A percentile compares a stretch with the other conserved stretches of the same genome.
Conservation (phyloP, 306 rosid genomes). For the Rosa multiflora region DNA sequence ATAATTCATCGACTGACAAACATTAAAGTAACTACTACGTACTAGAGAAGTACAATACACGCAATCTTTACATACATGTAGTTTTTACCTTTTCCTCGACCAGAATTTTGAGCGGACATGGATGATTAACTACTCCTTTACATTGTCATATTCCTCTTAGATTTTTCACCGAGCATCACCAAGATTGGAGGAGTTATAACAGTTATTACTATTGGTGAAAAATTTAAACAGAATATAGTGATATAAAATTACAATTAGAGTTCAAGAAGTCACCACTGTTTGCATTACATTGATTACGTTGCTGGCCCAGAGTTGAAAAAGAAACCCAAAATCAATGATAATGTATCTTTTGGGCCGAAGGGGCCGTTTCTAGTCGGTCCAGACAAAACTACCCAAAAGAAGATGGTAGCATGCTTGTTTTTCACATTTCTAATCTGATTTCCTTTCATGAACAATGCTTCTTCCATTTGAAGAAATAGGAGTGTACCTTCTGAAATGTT, state of each 20-base stretch:
- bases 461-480: not conserved
- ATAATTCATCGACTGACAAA: not conserved
- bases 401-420: not conserved
- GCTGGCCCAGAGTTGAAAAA: not conserved
- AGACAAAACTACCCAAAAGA: not conserved
- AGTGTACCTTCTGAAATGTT: not conserved
- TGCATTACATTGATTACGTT: not conserved
- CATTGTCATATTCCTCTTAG: not conserved
- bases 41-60: not conserved
- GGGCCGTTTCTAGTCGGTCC: not conserved
- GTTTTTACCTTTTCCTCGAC: not conserved
- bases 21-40: not conserved
- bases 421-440: not conserved
- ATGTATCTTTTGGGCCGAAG: not conserved
- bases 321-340: not conserved
- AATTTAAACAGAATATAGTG: not conserved
- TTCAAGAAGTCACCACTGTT: not conserved
- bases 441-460: not conserved
- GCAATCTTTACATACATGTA: not conserved
- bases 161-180: not conserved
- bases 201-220: not conserved
- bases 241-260: not conserved
- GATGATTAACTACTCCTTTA: not conserved
- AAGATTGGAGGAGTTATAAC: not conserved
- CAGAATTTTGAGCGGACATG: not conserved